Evolutionary conservation across 148 eudicot species (phyloP).

Genomic region (Rhododendron williamsianum): DNA sequence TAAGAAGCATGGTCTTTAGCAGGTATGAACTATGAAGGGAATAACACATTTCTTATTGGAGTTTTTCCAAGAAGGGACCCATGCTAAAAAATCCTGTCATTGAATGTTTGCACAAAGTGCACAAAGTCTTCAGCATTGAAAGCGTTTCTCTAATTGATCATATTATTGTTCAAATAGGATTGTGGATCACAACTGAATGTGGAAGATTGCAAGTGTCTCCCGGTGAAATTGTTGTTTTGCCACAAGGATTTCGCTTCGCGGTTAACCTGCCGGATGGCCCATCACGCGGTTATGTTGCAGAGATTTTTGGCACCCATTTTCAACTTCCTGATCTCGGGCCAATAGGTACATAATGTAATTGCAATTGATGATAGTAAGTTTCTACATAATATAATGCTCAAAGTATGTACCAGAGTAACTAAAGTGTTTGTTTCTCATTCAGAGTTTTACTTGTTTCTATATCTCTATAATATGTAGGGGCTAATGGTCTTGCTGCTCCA

Average conservation of each 20-base stretch:
- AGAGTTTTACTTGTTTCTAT: neutral
- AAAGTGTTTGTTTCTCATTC: neutral
- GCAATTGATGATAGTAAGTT: neutral
- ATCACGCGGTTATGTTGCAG: constrained; percentile 93
- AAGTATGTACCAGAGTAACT: neutral
- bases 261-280: constrained; percentile 88
- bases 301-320: constrained; percentile 85
- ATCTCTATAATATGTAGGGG: constrained; percentile 45
- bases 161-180: constrained; percentile 33
- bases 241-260: constrained; percentile 86
- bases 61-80: neutral
- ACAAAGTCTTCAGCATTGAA: neutral
- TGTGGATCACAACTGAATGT: constrained; percentile 89
- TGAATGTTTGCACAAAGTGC: too few relatives aligned
- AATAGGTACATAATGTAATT: constrained; percentile 47
- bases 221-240: constrained; percentile 81
- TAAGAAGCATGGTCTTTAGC: neutral
- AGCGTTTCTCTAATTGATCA: neutral
- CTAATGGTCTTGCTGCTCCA: constrained; percentile 93
- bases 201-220: constrained; percentile 83
- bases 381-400: neutral
- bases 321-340: constrained; percentile 98
- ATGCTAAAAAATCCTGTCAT: too few relatives aligned
- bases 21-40: neutral
- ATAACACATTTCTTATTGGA: neutral